Base-by-base conservation (phyloP, 2,329 filamentous ascomycete genomes). In the Hymenotorrendiella dingleyae region DNA sequence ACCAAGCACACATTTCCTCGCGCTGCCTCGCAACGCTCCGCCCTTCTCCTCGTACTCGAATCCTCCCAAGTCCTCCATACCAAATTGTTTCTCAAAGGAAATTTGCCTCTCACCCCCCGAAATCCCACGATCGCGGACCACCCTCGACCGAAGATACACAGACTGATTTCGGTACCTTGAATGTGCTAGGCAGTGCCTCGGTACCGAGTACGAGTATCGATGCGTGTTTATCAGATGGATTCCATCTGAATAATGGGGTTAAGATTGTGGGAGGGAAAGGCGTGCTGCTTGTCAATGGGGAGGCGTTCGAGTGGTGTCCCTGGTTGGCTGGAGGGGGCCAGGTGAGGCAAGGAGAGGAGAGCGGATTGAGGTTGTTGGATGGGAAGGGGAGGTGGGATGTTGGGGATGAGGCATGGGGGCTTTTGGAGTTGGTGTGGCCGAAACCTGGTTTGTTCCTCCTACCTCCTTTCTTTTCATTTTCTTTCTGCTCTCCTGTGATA, bases 241-340 rank as follows among this genome's bases (percentile, higher is more conserved):
- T 98, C 64, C 79, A 84, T 51, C 71, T 98, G 34, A 85, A 93
- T 65, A 94, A 82, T 55, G 89, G 90, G 9, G 68, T 85, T 26
- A 80, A 77, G 40, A 78, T 94, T 22, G 67, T 69, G 2, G 78
- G 78, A 34, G 82, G 83, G 0, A 73, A 78, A 39, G 91, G 88
- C 0, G 76, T 89, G 20, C 62, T 98, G 48, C 72, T 98, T 4
- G 75, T 96, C 2, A 83, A 80, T 29, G 91, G 91, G 5, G 89
- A 97, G 64, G 89, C 84, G 1, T 97, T 96, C 62, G 67, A 72
- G 38, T 98, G 93, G 93, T 71, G 77, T 60, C 93, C 93, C 4
- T 96, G 91, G 88, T 65, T 76, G 47, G 64, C 62, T 4, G 67
- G 64, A 54, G 58, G 64, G 57, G 38, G 64, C 53, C n/a, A n/a